Base-by-base conservation (phyloP, 129 eudicot genomes). In the Solidago caesia region DNA sequence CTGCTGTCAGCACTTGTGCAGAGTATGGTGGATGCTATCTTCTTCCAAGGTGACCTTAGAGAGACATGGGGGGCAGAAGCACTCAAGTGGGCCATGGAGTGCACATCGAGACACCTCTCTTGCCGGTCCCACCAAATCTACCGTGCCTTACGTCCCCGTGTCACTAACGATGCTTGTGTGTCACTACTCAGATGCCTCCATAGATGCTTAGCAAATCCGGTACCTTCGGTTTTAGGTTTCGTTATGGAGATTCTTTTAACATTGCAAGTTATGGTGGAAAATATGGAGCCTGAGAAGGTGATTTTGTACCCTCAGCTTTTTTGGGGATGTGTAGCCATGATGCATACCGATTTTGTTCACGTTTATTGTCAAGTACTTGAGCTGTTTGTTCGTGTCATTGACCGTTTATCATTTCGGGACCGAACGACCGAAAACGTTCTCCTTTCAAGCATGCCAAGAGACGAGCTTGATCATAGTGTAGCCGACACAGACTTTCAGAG, bases 301-400 rank as follows among this genome's bases (percentile, higher is more conserved):
- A 94, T 94, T 57, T 89, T 91, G 7, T 91, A 94, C 75, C 99
- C 99, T 60, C 97, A 94, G 81, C 97, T 94, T 39, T 94, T 94
- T 80, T 94, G 99, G 99, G 99, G 99, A 8, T 94, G 99, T 82
- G 99, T 94, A 6, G 99, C 97, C 48, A 85, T 94, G 97, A 94
- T 94, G 99, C 99, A 94, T 77, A 94, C 99, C 4, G 94, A 91
- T 41, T 94, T 94, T 43, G 92, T 94, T 51, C 97, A 94, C 26
- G 97, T 94, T 11, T 94, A 88, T 80, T 91, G 99, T 77, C 99
- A 94, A 84, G 97, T 90, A 27, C 97, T 94, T 7, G 99, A 94
- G 87, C 89, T 94, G 29, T 90, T 94, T 83, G 86, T 92, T 48
- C 91, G 97, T 12, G 99, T 91, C 44, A 91, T 94, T 25, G 96